Percentiles rank a stretch among this genome's conserved stretches.
These are phyloP conservation scores for Lachancea meyersii DNA, from an alignment of 805 yeast species.

Conservation along the genomic window DNA sequence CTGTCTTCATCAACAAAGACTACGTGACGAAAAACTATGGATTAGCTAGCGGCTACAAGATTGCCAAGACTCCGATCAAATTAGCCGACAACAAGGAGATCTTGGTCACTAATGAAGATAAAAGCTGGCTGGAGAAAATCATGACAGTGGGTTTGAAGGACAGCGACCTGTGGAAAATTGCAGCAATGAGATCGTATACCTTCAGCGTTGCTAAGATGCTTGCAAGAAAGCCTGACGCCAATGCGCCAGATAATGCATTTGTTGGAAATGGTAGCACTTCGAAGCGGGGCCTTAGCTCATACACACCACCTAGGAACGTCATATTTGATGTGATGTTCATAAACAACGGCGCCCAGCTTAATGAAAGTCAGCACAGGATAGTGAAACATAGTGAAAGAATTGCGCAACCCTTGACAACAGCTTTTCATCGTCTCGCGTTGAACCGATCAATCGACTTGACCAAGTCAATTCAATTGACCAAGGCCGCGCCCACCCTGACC, in stretches of 20 bases:
- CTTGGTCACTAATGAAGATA: constrained; percentile 59
- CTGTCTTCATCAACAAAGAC: constrained; percentile 25
- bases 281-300: constrained; percentile 6
- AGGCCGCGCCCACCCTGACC: constrained; percentile 34
- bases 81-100: constrained; percentile 40
- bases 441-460: constrained; percentile 16
- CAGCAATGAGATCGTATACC: constrained; percentile 62
- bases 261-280: constrained; percentile 24
- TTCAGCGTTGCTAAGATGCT: constrained; percentile 45
- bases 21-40: constrained; percentile 28
- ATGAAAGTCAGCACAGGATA: constrained; percentile 7
- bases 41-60: constrained; percentile 12
- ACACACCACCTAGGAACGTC: constrained; percentile 44
- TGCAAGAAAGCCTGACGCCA: constrained; percentile 29
- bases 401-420: not conserved
- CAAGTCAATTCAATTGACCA: constrained; percentile 35
- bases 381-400: not conserved
- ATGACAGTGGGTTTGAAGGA: constrained; percentile 67
- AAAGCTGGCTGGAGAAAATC: constrained; percentile 65
- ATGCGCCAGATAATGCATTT: constrained; percentile 19
- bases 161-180: constrained; percentile 77
- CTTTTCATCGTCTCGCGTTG: not conserved
- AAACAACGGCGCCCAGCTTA: constrained; percentile 7
- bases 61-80: constrained; percentile 25
- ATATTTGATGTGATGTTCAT: constrained; percentile 40